Percentiles rank a stretch among this genome's conserved stretches.
Conservation (phyloP, 169 alveolate species). For the Plasmodium vivax region DNA sequence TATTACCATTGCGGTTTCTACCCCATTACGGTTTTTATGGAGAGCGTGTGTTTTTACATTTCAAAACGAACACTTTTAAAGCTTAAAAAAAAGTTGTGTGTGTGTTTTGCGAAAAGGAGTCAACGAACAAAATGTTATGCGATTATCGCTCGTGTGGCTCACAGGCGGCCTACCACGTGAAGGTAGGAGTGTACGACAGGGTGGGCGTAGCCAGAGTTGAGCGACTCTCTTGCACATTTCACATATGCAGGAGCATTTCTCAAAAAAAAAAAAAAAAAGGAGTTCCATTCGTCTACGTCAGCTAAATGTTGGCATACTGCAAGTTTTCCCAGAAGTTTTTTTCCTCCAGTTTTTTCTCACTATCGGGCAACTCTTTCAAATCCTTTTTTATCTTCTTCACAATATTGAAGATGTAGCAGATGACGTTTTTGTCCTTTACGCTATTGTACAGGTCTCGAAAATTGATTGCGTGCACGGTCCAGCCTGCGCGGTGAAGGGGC, state of each 20-base stretch:
- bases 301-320: slow-evolving; percentile 46
- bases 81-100: not conserved
- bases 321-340: slow-evolving; percentile 62
- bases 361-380: slow-evolving; percentile 35
- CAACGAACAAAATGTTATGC: not conserved
- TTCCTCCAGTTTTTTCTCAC: slow-evolving; percentile 56
- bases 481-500: slow-evolving; percentile 10
- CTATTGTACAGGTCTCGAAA: slow-evolving; percentile 71
- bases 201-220: not conserved
- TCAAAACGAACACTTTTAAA: not conserved
- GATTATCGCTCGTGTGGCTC: not conserved
- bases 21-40: not conserved
- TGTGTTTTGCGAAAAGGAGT: not conserved
- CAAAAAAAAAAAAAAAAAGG: too few species aligned
- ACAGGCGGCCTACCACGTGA: not conserved
- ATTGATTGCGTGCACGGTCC: slow-evolving; percentile 60
- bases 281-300: not conserved
- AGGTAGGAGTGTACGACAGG: not conserved
- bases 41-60: not conserved
- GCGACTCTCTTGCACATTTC: not conserved
- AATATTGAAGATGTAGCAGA: slow-evolving; percentile 54
- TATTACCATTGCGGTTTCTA: not conserved
- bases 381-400: slow-evolving; percentile 58
- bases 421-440: slow-evolving; percentile 65
- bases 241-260: not conserved